phyloP scores from a whole-genome alignment of 2,329 filamentous ascomycete species.

The Penicillium capsulatum region DNA sequence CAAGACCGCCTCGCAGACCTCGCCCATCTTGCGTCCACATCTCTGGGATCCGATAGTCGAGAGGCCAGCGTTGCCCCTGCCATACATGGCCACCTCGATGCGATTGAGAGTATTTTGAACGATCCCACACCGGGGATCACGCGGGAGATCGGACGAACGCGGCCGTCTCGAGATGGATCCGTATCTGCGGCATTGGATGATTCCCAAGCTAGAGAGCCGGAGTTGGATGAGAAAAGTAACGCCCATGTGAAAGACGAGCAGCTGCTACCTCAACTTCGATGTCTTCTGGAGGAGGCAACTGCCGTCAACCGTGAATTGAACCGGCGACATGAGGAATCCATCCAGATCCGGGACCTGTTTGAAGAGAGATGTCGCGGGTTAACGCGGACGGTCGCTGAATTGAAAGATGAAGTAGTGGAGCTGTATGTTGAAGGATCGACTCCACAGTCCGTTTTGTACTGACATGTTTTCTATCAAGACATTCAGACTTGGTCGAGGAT shows the following conservation, averaged over 20 bases:
- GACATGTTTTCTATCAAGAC: conserved; percentile 12
- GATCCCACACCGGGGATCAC: conserved; percentile 19
- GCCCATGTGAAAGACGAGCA: conserved; percentile 1
- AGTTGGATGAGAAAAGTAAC: neutral
- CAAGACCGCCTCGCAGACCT: conserved; percentile 31
- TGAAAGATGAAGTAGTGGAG: conserved; percentile 56
- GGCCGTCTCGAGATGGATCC: neutral
- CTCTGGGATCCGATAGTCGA: neutral
- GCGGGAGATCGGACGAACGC: neutral
- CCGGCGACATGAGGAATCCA: conserved; percentile 27
- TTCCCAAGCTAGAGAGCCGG: neutral
- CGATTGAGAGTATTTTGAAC: conserved; percentile 32
- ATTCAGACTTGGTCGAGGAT: conserved; percentile 31
- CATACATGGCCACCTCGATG: conserved; percentile 37
- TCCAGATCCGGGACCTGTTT: conserved; percentile 61
- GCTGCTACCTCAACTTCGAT: conserved; percentile 17
- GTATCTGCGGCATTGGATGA: neutral
- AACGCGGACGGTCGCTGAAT: conserved; percentile 55
- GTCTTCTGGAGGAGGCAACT: conserved; percentile 26
- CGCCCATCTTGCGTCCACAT: conserved; percentile 26
- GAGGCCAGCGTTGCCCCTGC: conserved; percentile 9
- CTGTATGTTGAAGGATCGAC: conserved; percentile 45
- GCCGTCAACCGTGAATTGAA: conserved; percentile 25
- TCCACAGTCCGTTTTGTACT: neutral
- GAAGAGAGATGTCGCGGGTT: conserved; percentile 56